Evolutionary conservation across 192 early-diverging fungal genomes (phyloP), one percentile per base, ranked within the genome.

Genomic region (Coemansia sp.): DNA sequence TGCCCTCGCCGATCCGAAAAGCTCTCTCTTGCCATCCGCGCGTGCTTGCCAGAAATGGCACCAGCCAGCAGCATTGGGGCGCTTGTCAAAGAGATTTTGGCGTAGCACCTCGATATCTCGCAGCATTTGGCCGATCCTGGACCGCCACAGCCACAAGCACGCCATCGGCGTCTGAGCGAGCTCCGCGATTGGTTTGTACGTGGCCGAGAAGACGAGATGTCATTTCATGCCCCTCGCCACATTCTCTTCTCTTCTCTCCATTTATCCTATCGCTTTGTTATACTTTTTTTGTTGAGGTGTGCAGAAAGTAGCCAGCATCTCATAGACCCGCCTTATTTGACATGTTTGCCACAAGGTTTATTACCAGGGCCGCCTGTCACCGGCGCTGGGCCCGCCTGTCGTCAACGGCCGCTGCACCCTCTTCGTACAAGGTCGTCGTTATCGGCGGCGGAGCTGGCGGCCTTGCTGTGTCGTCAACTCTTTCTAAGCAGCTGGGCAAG

Each of bases 401-500:
- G 21, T 69, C 76, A 15, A 72, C 76, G 4, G 50, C 36, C 12
- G 63, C 76, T 8, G 65, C 67, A 3, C 58, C 77, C 12, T 70
- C 71, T 0, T 80, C 77, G 1, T 81, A 81, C 63, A 72, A 68
- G 44, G 65, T 82, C n/a, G 76, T 83, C 14, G 72, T 83, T 21
- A 60, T 83, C 19, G 81, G 81, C 29, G 81, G 72, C 34, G 81
- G 81, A n/a, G 77, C 70, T 6, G 78, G 58, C 40, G 78, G 78
- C 26, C 68, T 86, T 19, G 68, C 80, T 54, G 90, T 92, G 41
- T 86, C 90, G 11, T 85, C 89, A 32, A 88, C 88, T 7, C 63
- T 92, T 8, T 72, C 88, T 9, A 60, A 84, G 39, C 65, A 81
- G 27, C 82, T 89, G n/a, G 86, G 87, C 58, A 76, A 81, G 56